phyloP scores from a whole-genome alignment of 495 filamentous ascomycete species.

The Aspergillus saccharolyticus region DNA sequence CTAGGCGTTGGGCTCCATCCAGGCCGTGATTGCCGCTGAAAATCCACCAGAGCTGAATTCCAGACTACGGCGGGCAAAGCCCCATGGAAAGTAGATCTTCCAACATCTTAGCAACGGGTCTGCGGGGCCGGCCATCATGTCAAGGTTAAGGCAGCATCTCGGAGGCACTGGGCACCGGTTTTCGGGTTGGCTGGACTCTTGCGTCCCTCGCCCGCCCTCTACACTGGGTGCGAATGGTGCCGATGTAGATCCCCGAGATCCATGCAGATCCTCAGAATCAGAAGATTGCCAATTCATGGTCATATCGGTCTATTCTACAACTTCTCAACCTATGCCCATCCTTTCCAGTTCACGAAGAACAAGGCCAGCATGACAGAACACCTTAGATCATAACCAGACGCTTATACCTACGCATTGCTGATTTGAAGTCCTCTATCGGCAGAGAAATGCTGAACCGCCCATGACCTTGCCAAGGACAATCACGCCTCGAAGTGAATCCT shows the following conservation, averaged over 20 bases:
- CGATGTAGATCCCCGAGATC: slow-evolving; percentile 5
- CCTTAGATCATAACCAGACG: neutral
- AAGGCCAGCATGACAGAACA: neutral
- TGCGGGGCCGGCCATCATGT: neutral
- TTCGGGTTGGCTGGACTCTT: neutral
- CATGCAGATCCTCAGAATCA: neutral
- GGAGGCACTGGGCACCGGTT: slow-evolving; percentile 1
- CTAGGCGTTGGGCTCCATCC: neutral
- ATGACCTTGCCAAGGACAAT: neutral
- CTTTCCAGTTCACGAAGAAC: neutral
- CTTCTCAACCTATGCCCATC: neutral
- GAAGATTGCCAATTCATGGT: neutral
- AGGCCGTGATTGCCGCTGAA: neutral
- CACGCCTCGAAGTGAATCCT: neutral
- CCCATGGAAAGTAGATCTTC: neutral
- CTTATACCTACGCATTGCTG: neutral
- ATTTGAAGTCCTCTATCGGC: neutral
- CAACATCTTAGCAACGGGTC: neutral
- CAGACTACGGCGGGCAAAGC: neutral
- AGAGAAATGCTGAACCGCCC: neutral
- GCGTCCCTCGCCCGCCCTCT: neutral
- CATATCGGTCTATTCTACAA: neutral
- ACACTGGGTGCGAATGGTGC: neutral
- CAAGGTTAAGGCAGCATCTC: neutral
- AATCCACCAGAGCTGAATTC: neutral